Evolutionary conservation across 805 yeast species (phyloP).

Genomic region (Ogataea ganodermae): DNA sequence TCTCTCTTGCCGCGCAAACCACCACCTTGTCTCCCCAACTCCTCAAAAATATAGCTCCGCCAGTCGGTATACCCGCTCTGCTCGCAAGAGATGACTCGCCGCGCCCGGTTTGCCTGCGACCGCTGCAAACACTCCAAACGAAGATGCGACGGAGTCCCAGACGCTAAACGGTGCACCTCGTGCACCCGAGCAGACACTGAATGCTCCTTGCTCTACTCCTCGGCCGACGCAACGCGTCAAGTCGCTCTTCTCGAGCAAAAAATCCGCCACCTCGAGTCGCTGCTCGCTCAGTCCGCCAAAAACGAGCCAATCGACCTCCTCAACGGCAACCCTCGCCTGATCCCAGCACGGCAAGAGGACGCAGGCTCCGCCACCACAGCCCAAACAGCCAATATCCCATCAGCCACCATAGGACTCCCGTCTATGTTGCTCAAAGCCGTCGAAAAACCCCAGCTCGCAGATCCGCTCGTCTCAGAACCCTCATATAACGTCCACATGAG

Average conservation of each 20-base stretch:
- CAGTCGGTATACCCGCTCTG: too few relatives aligned
- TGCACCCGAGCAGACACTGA: constrained; percentile 17
- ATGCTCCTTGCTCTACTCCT: constrained; percentile 19
- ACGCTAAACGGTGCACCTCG: constrained; percentile 19
- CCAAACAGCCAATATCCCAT: neutral
- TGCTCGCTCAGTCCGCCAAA: constrained; percentile 1
- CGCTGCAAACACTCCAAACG: constrained; percentile 26
- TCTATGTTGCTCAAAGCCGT: constrained; percentile 17
- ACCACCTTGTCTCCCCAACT: too few relatives aligned
- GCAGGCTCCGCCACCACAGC: constrained; percentile 3
- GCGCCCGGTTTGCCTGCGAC: constrained; percentile 22
- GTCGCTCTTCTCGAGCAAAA: constrained; percentile 21
- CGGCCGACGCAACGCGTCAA: constrained; percentile 13
- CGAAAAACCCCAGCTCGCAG: constrained; percentile 15
- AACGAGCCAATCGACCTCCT: neutral
- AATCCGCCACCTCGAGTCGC: constrained; percentile 17
- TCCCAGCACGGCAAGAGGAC: neutral
- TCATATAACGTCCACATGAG: neutral
- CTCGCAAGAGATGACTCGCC: too few relatives aligned
- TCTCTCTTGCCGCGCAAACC: too few relatives aligned
- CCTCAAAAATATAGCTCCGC: too few relatives aligned
- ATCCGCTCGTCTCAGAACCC: constrained; percentile 6
- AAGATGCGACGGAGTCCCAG: constrained; percentile 28
- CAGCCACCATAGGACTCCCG: constrained; percentile 12
- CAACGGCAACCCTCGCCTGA: neutral